Evolutionary conservation across 352 stramenopile species (phyloP), one percentile per base, ranked within the genome.

Genomic region (Pythium scleroteichum): DNA sequence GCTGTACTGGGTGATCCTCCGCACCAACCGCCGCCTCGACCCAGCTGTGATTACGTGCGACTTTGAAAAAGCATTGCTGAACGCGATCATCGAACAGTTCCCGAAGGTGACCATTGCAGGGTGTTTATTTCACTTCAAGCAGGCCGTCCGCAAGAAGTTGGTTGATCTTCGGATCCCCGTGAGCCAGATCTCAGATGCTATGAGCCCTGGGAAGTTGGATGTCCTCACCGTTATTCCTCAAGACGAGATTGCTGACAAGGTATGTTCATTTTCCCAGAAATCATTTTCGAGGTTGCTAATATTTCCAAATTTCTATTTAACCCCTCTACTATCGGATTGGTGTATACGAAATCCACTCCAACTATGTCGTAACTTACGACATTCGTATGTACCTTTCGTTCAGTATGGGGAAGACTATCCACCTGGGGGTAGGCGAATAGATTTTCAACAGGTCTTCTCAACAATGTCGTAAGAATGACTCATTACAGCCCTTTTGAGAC

Each of bases 61-160:
- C 22, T 64, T 51, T 39, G 35, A 64, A 20, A 24, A 40, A 3
- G 46, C 24, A 13, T 24, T 58, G 0, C 50, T 53, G 1, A 38
- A 41, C 35, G 46, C 45, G 2, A n/a, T 62, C 22, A 5, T 6
- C 5, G 35, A 55, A 2, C 33, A 55, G 45, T 55, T 62, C 29
- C 55, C 54, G 0, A 20, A 55, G 1, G 46, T 16, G 6, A 13
- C 5, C 4, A 13, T 62, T n/a, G 19, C 53, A 1, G 53, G 44
- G 2, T 61, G 53, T 10, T 33, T 61, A 2, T 53, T 61, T n/a
- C 53, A 61, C 19, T 24, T 20, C 2, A 61, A 61, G 19, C 53
- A 52, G 46, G 42, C 53, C 2, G 3, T 61, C 7, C 53, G 42
- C 2, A 16, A 24, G 5, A 59, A 59, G 52, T 12, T 59, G 22